Conservation (phyloP, 2,329 filamentous ascomycete species). For the Colletotrichum noveboracense region DNA sequence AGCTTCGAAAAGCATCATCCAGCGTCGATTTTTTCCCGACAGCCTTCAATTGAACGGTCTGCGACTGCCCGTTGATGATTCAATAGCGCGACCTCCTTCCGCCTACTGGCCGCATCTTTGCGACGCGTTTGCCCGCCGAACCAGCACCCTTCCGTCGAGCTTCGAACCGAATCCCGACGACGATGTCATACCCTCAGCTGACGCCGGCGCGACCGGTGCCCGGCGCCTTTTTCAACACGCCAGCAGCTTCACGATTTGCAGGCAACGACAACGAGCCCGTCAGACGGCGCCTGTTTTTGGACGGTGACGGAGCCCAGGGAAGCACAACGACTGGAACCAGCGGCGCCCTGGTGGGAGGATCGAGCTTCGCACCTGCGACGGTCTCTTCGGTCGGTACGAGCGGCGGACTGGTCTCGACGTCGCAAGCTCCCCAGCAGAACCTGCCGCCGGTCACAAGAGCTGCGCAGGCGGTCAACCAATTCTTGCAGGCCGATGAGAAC, state of each 20-base stretch:
- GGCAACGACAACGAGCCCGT: constrained; percentile 44
- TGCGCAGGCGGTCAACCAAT: constrained; percentile 81
- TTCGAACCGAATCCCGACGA: constrained; percentile 24
- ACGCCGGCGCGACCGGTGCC: constrained; percentile 77
- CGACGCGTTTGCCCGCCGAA: constrained; percentile 17
- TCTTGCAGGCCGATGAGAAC: constrained; percentile 75
- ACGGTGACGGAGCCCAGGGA: constrained; percentile 21
- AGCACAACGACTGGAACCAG: not conserved
- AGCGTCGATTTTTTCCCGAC: not conserved
- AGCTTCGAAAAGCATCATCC: not conserved
- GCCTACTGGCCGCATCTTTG: constrained; percentile 23
- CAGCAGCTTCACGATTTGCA: constrained; percentile 55
- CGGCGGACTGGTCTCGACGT: constrained; percentile 35
- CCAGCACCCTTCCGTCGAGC: not conserved
- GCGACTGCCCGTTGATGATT: constrained; percentile 33
- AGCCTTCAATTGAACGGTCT: constrained; percentile 6
- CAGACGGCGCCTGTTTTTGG: constrained; percentile 56
- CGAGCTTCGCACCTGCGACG: constrained; percentile 24
- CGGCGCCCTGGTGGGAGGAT: constrained; percentile 1
- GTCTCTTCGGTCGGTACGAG: constrained; percentile 30
- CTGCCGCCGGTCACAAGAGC: constrained; percentile 79
- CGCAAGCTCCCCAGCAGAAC: constrained; percentile 50
- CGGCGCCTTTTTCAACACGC: constrained; percentile 78
- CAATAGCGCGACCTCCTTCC: constrained; percentile 24
- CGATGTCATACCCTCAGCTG: constrained; percentile 60